Percentiles rank a stretch among this genome's conserved stretches.
These are phyloP conservation scores for Aristolochia fimbriata DNA, from an alignment of 164 flowering plant genomes.

Conservation along the genomic window DNA sequence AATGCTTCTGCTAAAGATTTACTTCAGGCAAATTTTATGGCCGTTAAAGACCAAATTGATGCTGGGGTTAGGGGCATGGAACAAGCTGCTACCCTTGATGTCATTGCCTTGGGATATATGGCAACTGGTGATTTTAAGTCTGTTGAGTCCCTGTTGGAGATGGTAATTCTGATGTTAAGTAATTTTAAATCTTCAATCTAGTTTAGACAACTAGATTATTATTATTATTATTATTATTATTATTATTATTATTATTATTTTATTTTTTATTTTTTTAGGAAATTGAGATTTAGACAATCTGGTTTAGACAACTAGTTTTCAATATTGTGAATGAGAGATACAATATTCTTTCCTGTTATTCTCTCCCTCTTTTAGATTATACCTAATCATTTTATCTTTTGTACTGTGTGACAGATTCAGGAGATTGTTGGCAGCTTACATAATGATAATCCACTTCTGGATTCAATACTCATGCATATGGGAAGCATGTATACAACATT, in stretches of 20 bases:
- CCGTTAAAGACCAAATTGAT: constrained; percentile 60
- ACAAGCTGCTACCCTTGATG: constrained; percentile 78
- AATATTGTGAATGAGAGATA: background rate
- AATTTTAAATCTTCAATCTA: background rate
- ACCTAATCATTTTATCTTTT: background rate
- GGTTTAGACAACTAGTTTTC: background rate
- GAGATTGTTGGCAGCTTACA: constrained; percentile 33
- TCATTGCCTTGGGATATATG: constrained; percentile 65
- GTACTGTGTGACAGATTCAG: constrained; percentile 27
- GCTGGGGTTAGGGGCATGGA: constrained; percentile 59
- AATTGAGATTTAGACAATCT: too few species aligned
- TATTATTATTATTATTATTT: too few species aligned
- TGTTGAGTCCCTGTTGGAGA: constrained; percentile 34
- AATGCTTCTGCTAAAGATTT: constrained; percentile 48
- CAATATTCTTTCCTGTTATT: background rate
- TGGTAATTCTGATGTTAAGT: constrained; percentile 17
- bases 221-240: too few species aligned
- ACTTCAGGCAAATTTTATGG: constrained; percentile 73
- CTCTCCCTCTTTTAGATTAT: background rate
- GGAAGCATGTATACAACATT: constrained; percentile 70
- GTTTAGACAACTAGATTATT: background rate
- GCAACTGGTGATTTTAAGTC: constrained; percentile 47
- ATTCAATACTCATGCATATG: constrained; percentile 72
- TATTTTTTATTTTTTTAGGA: too few species aligned
- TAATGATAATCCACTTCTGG: constrained; percentile 55